These are phyloP conservation scores for Saturnispora ahearnii DNA, from an alignment of 805 yeast species.

Conservation along the genomic window DNA sequence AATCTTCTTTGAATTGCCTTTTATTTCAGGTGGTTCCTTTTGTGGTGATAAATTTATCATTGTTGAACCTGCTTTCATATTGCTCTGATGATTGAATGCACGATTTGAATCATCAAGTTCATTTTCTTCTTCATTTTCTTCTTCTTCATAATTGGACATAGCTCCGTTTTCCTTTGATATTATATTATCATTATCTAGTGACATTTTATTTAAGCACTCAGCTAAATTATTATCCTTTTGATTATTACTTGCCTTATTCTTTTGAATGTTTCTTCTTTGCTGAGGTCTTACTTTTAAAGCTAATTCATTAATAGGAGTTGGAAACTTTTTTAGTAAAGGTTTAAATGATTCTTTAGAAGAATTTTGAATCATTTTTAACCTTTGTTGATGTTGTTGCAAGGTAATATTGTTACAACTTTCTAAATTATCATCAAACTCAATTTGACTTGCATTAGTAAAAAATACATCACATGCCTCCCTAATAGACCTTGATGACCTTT, in stretches of 20 bases:
- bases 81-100: neutral
- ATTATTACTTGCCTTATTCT: neutral
- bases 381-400: constrained; percentile 8
- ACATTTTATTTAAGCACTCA: neutral
- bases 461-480: constrained; percentile 6
- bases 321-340: neutral
- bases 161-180: neutral
- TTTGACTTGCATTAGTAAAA: constrained; percentile 9
- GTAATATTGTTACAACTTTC: constrained; percentile 2
- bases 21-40: neutral
- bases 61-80: neutral
- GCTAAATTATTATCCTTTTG: neutral
- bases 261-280: neutral
- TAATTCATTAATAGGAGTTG: neutral
- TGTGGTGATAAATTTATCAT: constrained; percentile 4
- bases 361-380: constrained; percentile 4
- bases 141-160: neutral
- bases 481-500: neutral
- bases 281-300: neutral
- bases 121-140: neutral
- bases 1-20: neutral
- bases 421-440: constrained; percentile 6
- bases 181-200: neutral
- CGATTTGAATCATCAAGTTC: neutral
- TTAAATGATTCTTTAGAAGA: constrained; percentile 1